These are phyloP conservation scores for Melanogaster broomeanus DNA, from an alignment of 768 basidiomycete species.

Conservation along the genomic window DNA sequence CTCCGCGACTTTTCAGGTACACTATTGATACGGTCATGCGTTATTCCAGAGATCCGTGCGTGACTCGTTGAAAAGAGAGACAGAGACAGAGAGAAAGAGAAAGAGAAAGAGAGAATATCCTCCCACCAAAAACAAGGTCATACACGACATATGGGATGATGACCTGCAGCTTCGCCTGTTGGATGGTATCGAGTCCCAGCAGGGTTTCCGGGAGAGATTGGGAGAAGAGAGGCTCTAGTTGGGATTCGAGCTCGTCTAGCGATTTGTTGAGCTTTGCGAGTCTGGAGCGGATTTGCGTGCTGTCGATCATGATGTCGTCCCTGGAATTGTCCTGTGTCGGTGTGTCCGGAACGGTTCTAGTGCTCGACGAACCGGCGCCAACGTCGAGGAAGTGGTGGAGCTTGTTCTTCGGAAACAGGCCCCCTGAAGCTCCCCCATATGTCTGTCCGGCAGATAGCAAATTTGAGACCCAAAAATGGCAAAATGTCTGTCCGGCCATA, in stretches of 20 bases:
- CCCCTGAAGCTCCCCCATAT: no score
- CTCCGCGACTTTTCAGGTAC: conserved; percentile 76
- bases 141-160: conserved; percentile 81
- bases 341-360: no score
- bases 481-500: no score
- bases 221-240: conserved; percentile 66
- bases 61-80: neutral
- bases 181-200: conserved; percentile 64
- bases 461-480: no score
- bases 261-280: conserved; percentile 54
- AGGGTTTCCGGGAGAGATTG: conserved; percentile 69
- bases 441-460: no score
- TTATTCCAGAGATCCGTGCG: neutral
- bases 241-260: conserved; percentile 68
- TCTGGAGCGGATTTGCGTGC: conserved; percentile 36
- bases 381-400: no score
- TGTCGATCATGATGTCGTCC: conserved; percentile 37
- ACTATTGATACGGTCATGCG: conserved; percentile 55
- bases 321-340: no score
- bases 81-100: no score
- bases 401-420: no score
- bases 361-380: no score
- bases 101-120: no score
- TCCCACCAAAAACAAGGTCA: conserved; percentile 82
- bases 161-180: conserved; percentile 82